Evolutionary conservation across 306 rosid species (phyloP).

Genomic region (Rubus parviflorus): DNA sequence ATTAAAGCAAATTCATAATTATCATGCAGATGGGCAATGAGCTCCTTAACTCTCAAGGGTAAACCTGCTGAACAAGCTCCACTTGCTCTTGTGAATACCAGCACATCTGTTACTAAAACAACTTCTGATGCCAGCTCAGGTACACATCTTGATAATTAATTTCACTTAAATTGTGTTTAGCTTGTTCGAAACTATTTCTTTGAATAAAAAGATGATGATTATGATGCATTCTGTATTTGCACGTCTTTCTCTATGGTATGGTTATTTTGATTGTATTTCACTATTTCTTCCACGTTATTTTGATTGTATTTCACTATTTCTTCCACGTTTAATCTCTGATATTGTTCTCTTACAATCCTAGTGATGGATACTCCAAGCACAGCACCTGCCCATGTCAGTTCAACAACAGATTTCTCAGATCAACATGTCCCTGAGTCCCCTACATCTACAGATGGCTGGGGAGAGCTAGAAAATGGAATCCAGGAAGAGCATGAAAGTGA

Average conservation of each 20-base stretch:
- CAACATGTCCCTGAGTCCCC: constrained; percentile 72
- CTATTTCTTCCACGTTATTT: constrained; percentile 7
- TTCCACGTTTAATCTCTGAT: constrained; percentile 11
- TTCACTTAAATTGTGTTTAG: not conserved
- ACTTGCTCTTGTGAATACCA: constrained; percentile 58
- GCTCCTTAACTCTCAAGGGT: constrained; percentile 94
- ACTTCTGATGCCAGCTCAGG: constrained; percentile 72
- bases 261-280: not conserved
- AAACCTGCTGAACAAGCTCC: constrained; percentile 89
- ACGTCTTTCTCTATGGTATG: not conserved
- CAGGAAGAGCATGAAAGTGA: constrained; percentile 64
- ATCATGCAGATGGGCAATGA: constrained; percentile 94
- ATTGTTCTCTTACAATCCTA: constrained; percentile 36
- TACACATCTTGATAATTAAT: constrained; percentile 31
- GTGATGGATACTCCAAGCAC: constrained; percentile 64
- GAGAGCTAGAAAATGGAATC: constrained; percentile 88
- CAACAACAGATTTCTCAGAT: constrained; percentile 67
- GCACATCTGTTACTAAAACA: constrained; percentile 42
- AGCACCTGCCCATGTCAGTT: constrained; percentile 53
- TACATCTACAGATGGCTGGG: constrained; percentile 97
- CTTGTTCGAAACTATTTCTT: constrained; percentile 5
- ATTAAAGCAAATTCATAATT: not conserved
- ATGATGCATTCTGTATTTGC: not conserved
- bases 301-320: not conserved
- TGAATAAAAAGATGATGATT: not conserved